phyloP scores from a whole-genome alignment of 768 basidiomycete genomes.

The Rubroboletus satanas region DNA sequence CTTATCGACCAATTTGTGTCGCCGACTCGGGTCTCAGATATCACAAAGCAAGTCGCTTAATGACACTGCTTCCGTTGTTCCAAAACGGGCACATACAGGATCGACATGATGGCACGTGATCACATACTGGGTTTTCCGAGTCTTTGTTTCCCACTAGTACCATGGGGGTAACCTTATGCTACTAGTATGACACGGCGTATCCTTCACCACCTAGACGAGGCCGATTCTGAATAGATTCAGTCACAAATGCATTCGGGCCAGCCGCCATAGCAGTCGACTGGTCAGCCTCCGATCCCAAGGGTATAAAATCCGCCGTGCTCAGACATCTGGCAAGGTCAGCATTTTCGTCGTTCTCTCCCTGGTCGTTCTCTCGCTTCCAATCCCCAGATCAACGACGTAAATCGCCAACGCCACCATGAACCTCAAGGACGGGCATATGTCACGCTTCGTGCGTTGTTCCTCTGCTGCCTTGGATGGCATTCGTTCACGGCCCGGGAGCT shows the following conservation, averaged over 20 bases:
- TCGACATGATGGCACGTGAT: slow-evolving; percentile 11
- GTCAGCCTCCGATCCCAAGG: background rate
- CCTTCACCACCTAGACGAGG: background rate
- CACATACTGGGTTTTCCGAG: background rate
- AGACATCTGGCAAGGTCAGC: background rate
- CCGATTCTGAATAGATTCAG: background rate
- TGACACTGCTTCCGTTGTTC: background rate
- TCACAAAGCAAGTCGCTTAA: slow-evolving; percentile 12
- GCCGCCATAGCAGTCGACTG: background rate
- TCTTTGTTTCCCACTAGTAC: too few relatives aligned
- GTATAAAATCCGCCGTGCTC: background rate
- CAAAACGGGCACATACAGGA: slow-evolving; percentile 4
- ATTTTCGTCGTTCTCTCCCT: background rate
- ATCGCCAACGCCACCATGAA: background rate
- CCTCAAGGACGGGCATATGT: background rate
- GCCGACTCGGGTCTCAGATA: slow-evolving; percentile 7
- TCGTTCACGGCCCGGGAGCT: too few relatives aligned
- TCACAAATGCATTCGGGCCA: background rate
- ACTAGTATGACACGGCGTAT: too few relatives aligned
- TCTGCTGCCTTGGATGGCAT: background rate
- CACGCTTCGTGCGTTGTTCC: background rate
- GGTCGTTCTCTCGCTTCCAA: background rate
- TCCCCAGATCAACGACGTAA: background rate
- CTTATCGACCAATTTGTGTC: background rate
- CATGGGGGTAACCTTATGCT: too few relatives aligned